Percentiles rank a stretch among this genome's conserved stretches.
phyloP scores from a whole-genome alignment of 2,329 filamentous ascomycete genomes.

The Aspergillus felis region DNA sequence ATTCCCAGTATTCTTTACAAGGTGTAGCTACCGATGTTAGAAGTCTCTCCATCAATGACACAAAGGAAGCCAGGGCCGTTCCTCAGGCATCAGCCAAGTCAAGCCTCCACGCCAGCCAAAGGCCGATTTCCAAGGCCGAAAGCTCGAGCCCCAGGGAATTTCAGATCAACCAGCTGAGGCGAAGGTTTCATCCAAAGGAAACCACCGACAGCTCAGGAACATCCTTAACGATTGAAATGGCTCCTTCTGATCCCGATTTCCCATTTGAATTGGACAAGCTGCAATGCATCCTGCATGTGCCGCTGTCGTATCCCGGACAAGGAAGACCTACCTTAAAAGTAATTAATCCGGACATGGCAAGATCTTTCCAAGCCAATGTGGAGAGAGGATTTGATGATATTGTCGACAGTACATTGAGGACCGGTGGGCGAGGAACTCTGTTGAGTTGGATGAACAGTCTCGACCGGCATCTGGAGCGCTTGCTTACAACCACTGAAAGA shows the following conservation, averaged over 20 bases:
- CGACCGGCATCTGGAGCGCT: constrained; percentile 67
- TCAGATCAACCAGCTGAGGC: constrained; percentile 68
- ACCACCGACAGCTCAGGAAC: constrained; percentile 48
- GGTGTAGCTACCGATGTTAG: constrained; percentile 12
- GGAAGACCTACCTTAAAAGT: constrained; percentile 58
- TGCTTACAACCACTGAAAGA: constrained; percentile 66
- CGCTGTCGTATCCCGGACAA: constrained; percentile 56
- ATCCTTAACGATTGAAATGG: constrained; percentile 60
- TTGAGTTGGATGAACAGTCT: constrained; percentile 65
- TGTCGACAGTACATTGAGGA: constrained; percentile 50
- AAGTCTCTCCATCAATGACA: constrained; percentile 17
- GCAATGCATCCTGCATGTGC: constrained; percentile 65
- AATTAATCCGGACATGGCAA: constrained; percentile 65
- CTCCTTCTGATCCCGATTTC: constrained; percentile 78
- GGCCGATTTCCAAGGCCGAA: constrained; percentile 64
- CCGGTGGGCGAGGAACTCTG: constrained; percentile 48
- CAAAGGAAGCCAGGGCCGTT: constrained; percentile 26
- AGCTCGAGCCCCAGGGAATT: constrained; percentile 66
- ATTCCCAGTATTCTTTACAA: constrained; percentile 4
- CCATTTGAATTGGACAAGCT: constrained; percentile 70
- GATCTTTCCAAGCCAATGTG: constrained; percentile 71
- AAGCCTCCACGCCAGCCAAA: constrained; percentile 44
- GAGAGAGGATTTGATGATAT: constrained; percentile 69
- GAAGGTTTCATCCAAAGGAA: constrained; percentile 57
- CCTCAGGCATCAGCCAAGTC: constrained; percentile 41